phyloP scores from a whole-genome alignment of 192 early-diverging fungal genomes.

The Gonapodya prolifera region DNA sequence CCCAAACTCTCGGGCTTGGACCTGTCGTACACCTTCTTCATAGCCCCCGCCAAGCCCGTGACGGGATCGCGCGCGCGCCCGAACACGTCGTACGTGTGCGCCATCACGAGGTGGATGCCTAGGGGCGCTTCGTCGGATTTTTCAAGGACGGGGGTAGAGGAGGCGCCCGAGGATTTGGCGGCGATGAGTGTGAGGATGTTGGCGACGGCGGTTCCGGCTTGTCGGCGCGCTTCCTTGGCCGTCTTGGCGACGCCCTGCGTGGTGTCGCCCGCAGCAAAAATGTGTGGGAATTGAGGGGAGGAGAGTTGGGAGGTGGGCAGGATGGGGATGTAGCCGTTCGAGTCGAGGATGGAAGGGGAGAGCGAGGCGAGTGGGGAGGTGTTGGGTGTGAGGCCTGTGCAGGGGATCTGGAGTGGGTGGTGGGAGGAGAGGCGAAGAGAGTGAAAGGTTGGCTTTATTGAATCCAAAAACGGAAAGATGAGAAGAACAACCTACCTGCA shows the following conservation, averaged over 20 bases:
- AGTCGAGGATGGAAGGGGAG: conserved; percentile 36
- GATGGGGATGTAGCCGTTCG: conserved; percentile 36
- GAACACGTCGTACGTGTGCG: not conserved
- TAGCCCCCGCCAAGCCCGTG: not conserved
- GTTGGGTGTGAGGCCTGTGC: conserved; percentile 60
- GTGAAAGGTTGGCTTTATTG: conserved; percentile 25
- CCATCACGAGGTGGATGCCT: not conserved
- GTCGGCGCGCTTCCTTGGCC: not conserved
- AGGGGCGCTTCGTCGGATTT: not conserved
- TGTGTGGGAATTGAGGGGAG: conserved; percentile 41
- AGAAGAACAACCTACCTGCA: too few relatives aligned
- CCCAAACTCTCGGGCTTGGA: not conserved
- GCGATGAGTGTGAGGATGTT: not conserved
- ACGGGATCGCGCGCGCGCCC: not conserved
- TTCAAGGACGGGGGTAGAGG: not conserved
- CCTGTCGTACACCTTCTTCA: not conserved
- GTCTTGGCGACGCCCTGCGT: conserved; percentile 8
- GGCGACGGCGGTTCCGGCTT: not conserved
- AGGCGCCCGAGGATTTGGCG: too few relatives aligned
- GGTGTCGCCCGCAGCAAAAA: conserved; percentile 67
- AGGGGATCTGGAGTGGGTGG: conserved; percentile 49
- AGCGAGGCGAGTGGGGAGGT: conserved; percentile 39
- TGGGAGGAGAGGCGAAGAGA: conserved; percentile 19
- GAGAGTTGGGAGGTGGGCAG: conserved; percentile 63
- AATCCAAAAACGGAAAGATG: conserved; percentile 20